Conservation (phyloP, 345 rosid species). For the Rhodomyrtus tomentosa region DNA sequence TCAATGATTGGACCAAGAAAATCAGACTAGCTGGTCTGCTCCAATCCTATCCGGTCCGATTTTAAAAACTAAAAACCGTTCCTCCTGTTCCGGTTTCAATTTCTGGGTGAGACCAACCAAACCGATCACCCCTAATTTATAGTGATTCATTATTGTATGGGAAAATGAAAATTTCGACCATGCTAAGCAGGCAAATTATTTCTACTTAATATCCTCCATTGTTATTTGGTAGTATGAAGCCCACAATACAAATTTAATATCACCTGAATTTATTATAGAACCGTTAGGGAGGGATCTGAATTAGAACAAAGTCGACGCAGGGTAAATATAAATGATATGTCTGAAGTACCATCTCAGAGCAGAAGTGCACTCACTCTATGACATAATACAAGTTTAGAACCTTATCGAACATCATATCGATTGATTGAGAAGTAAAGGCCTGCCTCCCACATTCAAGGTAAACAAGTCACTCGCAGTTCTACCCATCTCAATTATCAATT, state of each 20-base stretch:
- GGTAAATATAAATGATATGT: neutral
- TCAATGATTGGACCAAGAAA: too few relatives aligned
- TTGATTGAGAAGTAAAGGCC: neutral
- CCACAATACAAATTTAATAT: too few relatives aligned
- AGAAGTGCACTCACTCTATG: neutral
- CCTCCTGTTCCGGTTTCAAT: too few relatives aligned
- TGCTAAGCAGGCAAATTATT: neutral
- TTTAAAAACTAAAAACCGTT: too few relatives aligned
- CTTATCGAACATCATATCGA: neutral
- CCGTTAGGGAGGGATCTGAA: neutral
- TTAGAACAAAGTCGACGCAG: neutral
- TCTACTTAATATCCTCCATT: neutral
- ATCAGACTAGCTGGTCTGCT: too few relatives aligned
- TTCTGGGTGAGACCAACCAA: too few relatives aligned
- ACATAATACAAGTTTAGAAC: neutral
- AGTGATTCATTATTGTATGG: neutral
- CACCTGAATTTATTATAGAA: too few relatives aligned
- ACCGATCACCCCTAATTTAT: too few relatives aligned
- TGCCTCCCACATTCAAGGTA: neutral
- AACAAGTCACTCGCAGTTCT: neutral
- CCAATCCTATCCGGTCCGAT: too few relatives aligned
- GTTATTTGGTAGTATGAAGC: too few relatives aligned
- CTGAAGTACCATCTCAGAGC: neutral
- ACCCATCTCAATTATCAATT: neutral
- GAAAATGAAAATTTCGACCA: neutral